Base-by-base conservation (phyloP, 2,329 filamentous ascomycete genomes). In the Colletotrichum shisoi region DNA sequence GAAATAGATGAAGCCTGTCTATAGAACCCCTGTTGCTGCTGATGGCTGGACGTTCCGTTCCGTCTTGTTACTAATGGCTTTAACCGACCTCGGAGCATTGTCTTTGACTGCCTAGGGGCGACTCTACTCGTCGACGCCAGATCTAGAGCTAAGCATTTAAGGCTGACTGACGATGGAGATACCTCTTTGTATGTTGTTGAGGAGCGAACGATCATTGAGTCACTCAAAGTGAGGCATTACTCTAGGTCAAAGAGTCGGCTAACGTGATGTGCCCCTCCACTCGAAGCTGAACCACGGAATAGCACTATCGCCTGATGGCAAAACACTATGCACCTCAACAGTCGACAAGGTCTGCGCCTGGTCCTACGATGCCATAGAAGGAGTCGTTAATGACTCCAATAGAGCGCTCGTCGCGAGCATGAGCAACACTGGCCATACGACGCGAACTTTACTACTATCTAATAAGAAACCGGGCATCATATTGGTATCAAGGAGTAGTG, bases 391-490 rank as follows among this genome's bases (percentile, higher is more conserved):
- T 40, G 73, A 74, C 8, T 70, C 73, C 59, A 78, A 78, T 31
- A 79, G 79, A 57, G 82, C 79, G 2, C 58, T 91, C n/a, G 79
- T 92, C 53, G 69, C 63, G 3, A 81, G 84, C 59, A 90, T 91
- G 87, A 77, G 70, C 68, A 69, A 69, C 39, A 77, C 78, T n/a
- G 88, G 85, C 45, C 87, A 91, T 70, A 83, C 80, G 2, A 89
- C 88, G 1, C 81, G 89, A 34, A 91, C 89, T 0, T 79, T 92
- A 2, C 79, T 89, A 53, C 77, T 89, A 6, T 85, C 87, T 0
- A 73, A 78, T 6, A 79, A 79, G 12, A 79, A 81, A 24, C 79
- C 83, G 0, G 83, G 82, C 21, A 78, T 84, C 63, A 78, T 92
- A 2, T 73, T 91, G n/a, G 83, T 91, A 21, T 87, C 84, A 58